Base-by-base conservation (phyloP, 345 rosid species). In the Cardiospermum halicacabum region DNA sequence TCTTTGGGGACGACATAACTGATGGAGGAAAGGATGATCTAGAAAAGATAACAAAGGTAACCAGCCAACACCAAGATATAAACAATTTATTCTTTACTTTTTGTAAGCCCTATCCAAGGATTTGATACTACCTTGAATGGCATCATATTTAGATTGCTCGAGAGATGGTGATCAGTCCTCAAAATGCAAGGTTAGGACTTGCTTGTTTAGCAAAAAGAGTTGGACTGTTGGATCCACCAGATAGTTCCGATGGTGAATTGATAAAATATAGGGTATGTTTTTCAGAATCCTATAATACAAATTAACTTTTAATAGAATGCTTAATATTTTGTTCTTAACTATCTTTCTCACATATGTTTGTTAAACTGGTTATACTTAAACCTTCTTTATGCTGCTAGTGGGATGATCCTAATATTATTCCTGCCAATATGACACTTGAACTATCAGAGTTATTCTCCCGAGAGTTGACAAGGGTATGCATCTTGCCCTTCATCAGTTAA, bases 131-230 rank as follows among this genome's bases (percentile, higher is more conserved):
- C 11, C 24, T 18, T 18, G 24, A 18, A 9, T 3, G 0, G 7
- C 24, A 9, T 47, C 51, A 7, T 47, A 18, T 74, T 68, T 75
- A 93, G 98, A 86, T 93, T 75, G 97, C 91, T 3, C 88, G 98
- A 69, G 98, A 93, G 78, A 90, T 93, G 98, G 97, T 84, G 66
- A 90, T 93, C 76, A 90, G 96, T 66, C 96, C 98, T 45, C 97
- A 93, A 80, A 90, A 89, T 74, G 79, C 89, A 54, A 86, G 72
- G 80, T 31, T 92, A 73, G 97, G 97, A 51, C 89, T 92, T 40
- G 81, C 87, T 34, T 68, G 74, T 65, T 75, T 89, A 56, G 89
- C 87, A 24, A 92, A 74, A 79, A 88, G 93, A 82, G 73, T 89
- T 55, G 97, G 93, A 70, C 80, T 86, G 71, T 56, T 77, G 71